A percentile compares a stretch with the other conserved stretches of the same genome.
These are phyloP conservation scores for Fusarium pilosicola DNA, from an alignment of 2,329 filamentous ascomycete species.

Conservation along the genomic window DNA sequence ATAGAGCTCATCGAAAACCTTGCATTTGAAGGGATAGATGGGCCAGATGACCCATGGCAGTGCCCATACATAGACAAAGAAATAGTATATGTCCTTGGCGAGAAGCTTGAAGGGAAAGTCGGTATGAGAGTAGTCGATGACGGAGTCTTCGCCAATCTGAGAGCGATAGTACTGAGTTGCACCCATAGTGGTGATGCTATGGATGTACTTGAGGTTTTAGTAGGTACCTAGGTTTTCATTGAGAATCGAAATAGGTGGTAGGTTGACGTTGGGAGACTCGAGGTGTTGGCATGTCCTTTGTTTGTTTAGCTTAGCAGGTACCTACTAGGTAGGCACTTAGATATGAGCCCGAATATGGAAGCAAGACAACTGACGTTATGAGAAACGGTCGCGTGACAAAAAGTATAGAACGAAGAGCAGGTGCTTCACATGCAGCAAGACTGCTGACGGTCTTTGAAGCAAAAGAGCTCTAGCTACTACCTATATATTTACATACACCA, in stretches of 20 bases:
- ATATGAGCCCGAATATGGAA: not conserved
- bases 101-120: slow-evolving; percentile 63
- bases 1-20: slow-evolving; percentile 71
- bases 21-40: slow-evolving; percentile 61
- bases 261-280: not conserved
- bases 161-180: slow-evolving; percentile 66
- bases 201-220: not conserved
- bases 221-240: not conserved
- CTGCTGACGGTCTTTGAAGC: not conserved
- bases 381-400: slow-evolving; percentile 1
- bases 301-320: not conserved
- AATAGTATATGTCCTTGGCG: slow-evolving; percentile 63
- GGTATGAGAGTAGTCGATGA: slow-evolving; percentile 71
- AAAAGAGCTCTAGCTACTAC: not conserved
- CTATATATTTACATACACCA: not conserved
- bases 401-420: not conserved
- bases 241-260: not conserved
- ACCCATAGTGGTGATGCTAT: slow-evolving; percentile 39
- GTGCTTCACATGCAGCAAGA: slow-evolving; percentile 8
- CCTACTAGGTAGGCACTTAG: not conserved
- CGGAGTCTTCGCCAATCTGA: slow-evolving; percentile 65
- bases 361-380: slow-evolving; percentile 3
- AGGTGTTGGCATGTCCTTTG: not conserved
- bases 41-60: slow-evolving; percentile 72
- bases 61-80: slow-evolving; percentile 64